A percentile compares a stretch with the other conserved stretches of the same genome.
These are phyloP conservation scores for barrel medic (Medicago truncatula) DNA, from an alignment of 306 rosid species.

Conservation along the genomic window MtrunA17r5.0-ANR NC_053044.1:44958001-44958500, in stretches of 20 bases:
- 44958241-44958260: constrained; percentile 99
- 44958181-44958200: constrained; percentile 48
- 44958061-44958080: constrained; percentile 38
- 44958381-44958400: constrained; percentile 40
- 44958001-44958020: constrained; percentile 23
- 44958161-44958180: constrained; percentile 58
- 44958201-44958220: constrained; percentile 54
- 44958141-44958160: constrained; percentile 52
- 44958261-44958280: constrained; percentile 97
- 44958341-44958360: constrained; percentile 65
- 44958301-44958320: constrained; percentile 89
- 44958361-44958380: constrained; percentile 59
- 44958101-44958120: constrained; percentile 37
- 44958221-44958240: constrained; percentile 68
- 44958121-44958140: constrained; percentile 31
- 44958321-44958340: constrained; percentile 68
- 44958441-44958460: constrained; percentile 30
- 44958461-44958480: constrained; percentile 38
- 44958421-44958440: constrained; percentile 41
- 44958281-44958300: constrained; percentile 92
- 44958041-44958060: constrained; percentile 34
- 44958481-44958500: constrained; percentile 44
- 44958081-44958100: constrained; percentile 28
- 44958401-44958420: constrained; percentile 41
- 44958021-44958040: neutral